Base-by-base conservation (phyloP, 1,139 yeast genomes). In the Kodamaea sp. region DNA sequence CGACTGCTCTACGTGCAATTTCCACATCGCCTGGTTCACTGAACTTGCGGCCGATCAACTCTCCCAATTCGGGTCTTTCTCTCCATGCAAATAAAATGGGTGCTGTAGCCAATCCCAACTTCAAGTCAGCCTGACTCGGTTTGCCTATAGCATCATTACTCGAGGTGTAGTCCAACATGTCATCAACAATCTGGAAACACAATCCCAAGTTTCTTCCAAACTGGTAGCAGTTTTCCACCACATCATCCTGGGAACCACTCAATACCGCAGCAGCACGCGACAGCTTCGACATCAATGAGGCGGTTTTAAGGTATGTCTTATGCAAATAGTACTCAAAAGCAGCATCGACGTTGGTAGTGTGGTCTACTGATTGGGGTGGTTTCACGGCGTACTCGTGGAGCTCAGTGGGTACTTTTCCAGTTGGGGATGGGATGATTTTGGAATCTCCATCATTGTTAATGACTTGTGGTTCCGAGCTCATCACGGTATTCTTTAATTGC, bases 51-150 rank as follows among this genome's bases (percentile, higher is more conserved):
- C 79, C 80, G 48, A 92, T 89, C 55, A 90, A 63, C 21, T 78
- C 81, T 2, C 97, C 97, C 35, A 92, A 67, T 42, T 82, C 85
- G 1, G 96, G 95, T 50, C 78, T 80, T 55, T 83, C 79, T 52
- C 78, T 80, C 98, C 98, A 92, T 2, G 98, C 97, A 63, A 76
- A 92, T 37, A 92, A 67, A 4, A 92, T 90, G 2, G 99, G 99
- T 0, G 97, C 97, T 1, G 99, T 92, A 1, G 97, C 97, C 44
- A 92, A 73, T 0, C 99, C 99, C 31, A 92, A 71, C 57, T 90
- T 82, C 48, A 92, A 73, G 61, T 92, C 98, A 2, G 97, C 97
- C 51, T 90, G 95, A 15, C 95, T 83, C 9, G 98, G 98, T 59
- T 92, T 92, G 25, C 98, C 98, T 41, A 92, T 67, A 33, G 85